A percentile compares a stretch with the other conserved stretches of the same genome.
Conservation (phyloP, 2,329 filamentous ascomycete species). For the Aspergillus texensis region DNA sequence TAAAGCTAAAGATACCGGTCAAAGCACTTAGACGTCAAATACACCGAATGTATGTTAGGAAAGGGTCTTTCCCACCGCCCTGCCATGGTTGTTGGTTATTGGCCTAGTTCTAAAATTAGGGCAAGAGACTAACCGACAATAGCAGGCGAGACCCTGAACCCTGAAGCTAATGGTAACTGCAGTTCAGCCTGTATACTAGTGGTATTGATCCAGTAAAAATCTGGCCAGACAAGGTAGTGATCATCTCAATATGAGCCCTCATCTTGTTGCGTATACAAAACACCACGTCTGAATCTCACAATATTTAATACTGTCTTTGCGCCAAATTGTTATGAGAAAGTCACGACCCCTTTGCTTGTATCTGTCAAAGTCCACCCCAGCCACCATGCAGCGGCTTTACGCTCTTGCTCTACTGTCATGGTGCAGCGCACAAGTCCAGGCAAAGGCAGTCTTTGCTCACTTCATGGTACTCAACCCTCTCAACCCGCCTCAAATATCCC, state of each 20-base stretch:
- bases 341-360: background rate
- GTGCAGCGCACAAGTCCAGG: conserved; percentile 10
- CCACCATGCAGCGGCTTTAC: background rate
- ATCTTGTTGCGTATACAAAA: background rate
- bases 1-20: background rate
- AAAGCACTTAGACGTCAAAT: too few species aligned
- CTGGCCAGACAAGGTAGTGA: background rate
- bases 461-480: conserved; percentile 24
- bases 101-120: background rate
- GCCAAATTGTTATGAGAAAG: background rate
- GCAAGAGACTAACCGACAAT: background rate
- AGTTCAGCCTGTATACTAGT: background rate
- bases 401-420: background rate
- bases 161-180: background rate
- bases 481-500: background rate
- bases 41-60: background rate
- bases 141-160: background rate
- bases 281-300: background rate
- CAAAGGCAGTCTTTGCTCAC: conserved; percentile 31
- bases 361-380: too few species aligned
- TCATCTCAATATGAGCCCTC: background rate
- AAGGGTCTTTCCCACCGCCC: background rate
- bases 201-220: background rate
- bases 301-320: background rate
- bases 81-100: background rate